Percentiles rank a stretch among this genome's conserved stretches.
Evolutionary conservation across 768 basidiomycete genomes (phyloP).

Genomic region (Suillus brevipes): DNA sequence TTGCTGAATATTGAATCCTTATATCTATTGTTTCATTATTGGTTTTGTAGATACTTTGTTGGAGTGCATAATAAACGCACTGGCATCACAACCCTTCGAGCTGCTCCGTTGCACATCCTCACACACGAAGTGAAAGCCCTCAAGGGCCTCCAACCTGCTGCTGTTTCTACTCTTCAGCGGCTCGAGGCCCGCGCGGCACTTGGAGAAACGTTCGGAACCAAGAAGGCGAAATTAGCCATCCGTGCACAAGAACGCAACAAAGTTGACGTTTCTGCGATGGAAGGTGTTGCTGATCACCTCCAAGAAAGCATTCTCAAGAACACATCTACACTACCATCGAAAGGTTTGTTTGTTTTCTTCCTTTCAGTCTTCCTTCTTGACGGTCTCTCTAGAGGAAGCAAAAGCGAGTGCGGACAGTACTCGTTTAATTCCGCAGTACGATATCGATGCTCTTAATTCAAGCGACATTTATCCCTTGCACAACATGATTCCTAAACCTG

Average conservation of each 20-base stretch:
- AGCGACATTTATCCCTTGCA: slow-evolving; percentile 75
- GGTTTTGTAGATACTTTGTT: slow-evolving; percentile 66
- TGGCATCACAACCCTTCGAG: slow-evolving; percentile 66
- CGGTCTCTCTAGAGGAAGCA: slow-evolving; percentile 54
- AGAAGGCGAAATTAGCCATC: slow-evolving; percentile 88
- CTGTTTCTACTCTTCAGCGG: slow-evolving; percentile 50
- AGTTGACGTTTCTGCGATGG: slow-evolving; percentile 87
- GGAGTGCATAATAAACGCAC: slow-evolving; percentile 81
- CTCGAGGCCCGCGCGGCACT: slow-evolving; percentile 71
- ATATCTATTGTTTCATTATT: slow-evolving; percentile 6
- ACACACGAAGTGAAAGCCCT: slow-evolving; percentile 82
- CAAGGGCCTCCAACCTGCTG: slow-evolving; percentile 57
- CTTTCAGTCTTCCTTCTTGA: slow-evolving; percentile 3
- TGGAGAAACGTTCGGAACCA: slow-evolving; percentile 92
- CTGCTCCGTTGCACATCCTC: slow-evolving; percentile 67
- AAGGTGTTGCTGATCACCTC: slow-evolving; percentile 76
- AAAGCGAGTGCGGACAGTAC: slow-evolving; percentile 61
- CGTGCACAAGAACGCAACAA: slow-evolving; percentile 85
- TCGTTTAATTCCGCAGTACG: slow-evolving; percentile 76
- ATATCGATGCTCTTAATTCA: slow-evolving; percentile 63
- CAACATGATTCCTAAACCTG: slow-evolving; percentile 75
- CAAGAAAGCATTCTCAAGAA: slow-evolving; percentile 81
- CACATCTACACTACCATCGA: slow-evolving; percentile 65
- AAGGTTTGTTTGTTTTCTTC: slow-evolving; percentile 46
- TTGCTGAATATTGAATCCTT: neutral